Base-by-base conservation (phyloP, 2,329 filamentous ascomycete species). In the Ascomycota sp. region DNA sequence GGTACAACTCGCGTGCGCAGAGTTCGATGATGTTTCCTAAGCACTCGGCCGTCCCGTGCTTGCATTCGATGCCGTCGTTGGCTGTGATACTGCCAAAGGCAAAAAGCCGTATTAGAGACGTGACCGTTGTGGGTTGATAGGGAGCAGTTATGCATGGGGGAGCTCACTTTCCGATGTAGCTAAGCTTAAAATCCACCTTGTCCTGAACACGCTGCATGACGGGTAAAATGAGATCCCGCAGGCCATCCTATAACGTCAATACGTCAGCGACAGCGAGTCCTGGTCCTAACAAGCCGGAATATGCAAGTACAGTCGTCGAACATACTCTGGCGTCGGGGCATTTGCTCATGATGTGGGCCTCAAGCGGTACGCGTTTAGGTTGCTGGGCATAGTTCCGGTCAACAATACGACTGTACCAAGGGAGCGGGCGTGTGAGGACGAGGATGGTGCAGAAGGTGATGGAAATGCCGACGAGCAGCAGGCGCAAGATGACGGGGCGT, bases 261-360 rank as follows among this genome's bases (percentile, higher is more conserved):
- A 5, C 8, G 23, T 20, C 13, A 30, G 31, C 21, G 23, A 11
- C 23, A n/a, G 2, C 23, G 20, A 8, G 10, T 19, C 26, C 24
- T 9, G 7, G n/a, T 28, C 10, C 23, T 11, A 20, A 21, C 9
- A 11, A 15, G 13, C 9, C 12, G 12, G 8, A 20, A 25, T 8
- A 11, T 6, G 24, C 11, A 13, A 15, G 19, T 2, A 15, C 11
- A 6, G 9, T 20, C 35, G n/a, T n/a, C n/a, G n/a, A n/a, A n/a
- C 54, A 8, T 44, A 68, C 65, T 50, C 64, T 66, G 2, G 89
- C 83, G 52, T 98, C 89, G 0, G 86, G 85, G 45, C 89, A 98
- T 62, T 95, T 94, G 56, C 74, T 80, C 75, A 95, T 98, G 42
- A 95, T 89, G 51, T 95, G 86, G 32, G 82, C 80, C 50, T 98